These are phyloP conservation scores for Eucalyptus tenuipes DNA, from an alignment of 345 rosid species.

Conservation along the genomic window DNA sequence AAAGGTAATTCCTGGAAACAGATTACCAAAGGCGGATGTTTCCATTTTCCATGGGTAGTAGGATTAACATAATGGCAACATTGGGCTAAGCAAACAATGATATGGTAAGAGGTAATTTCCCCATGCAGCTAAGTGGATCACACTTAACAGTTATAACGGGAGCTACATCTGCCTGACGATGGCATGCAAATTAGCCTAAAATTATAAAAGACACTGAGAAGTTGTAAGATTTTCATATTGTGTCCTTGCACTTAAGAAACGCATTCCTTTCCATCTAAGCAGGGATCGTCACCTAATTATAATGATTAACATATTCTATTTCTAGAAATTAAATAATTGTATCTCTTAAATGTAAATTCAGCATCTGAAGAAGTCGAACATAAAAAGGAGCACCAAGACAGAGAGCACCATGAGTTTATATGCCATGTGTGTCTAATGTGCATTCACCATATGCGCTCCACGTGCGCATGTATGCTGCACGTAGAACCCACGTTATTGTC, in stretches of 20 bases:
- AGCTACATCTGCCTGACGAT: neutral
- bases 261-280: neutral
- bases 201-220: neutral
- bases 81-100: neutral
- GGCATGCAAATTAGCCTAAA: neutral
- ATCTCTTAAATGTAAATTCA: neutral
- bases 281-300: neutral
- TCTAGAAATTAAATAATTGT: neutral
- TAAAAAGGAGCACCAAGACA: neutral
- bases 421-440: neutral
- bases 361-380: neutral
- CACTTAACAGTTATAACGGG: neutral
- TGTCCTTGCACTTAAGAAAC: neutral
- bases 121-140: neutral
- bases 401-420: neutral
- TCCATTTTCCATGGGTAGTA: neutral
- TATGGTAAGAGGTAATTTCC: neutral
- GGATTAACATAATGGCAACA: neutral
- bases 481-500: neutral
- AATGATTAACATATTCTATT: neutral
- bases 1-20: neutral
- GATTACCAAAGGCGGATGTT: neutral
- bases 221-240: neutral
- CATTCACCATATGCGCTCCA: neutral
- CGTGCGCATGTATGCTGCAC: neutral